Evolutionary conservation across 2,329 filamentous ascomycete species (phyloP).

Genomic region (Colletotrichum spinosum): DNA sequence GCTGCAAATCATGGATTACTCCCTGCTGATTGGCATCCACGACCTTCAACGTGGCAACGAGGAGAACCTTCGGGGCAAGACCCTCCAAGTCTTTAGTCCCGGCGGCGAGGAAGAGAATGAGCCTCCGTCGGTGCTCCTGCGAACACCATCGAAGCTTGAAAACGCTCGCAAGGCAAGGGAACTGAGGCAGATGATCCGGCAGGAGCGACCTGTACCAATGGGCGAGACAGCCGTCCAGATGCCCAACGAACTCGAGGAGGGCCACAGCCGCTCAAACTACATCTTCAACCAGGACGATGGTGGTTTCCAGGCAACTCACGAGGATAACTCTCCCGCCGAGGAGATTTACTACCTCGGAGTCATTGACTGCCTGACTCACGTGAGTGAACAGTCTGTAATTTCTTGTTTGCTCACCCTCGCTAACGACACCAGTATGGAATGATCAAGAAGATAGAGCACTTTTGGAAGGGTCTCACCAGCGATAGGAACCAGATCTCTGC

Average conservation of each 20-base stretch:
- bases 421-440: conserved; percentile 79
- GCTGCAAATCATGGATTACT: conserved; percentile 99
- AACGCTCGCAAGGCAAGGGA: conserved; percentile 91
- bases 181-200: conserved; percentile 90
- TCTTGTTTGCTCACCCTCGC: background rate
- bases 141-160: conserved; percentile 94
- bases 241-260: conserved; percentile 87
- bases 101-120: conserved; percentile 77
- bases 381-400: conserved; percentile 61
- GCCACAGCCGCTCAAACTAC: conserved; percentile 75
- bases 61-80: conserved; percentile 91
- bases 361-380: conserved; percentile 97
- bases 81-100: conserved; percentile 92
- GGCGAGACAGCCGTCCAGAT: conserved; percentile 85
- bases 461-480: conserved; percentile 92
- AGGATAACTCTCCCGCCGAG: conserved; percentile 85
- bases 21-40: conserved; percentile 92
- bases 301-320: conserved; percentile 91
- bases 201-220: conserved; percentile 93
- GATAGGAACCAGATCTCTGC: conserved; percentile 92
- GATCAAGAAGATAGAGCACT: conserved; percentile 94
- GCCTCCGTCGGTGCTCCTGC: conserved; percentile 75
- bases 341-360: conserved; percentile 98
- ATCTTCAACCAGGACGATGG: conserved; percentile 96
- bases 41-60: conserved; percentile 92